Percentiles rank a stretch among this genome's conserved stretches.
These are phyloP conservation scores for Penicillium decumbens DNA, from an alignment of 2,329 filamentous ascomycete genomes.

Conservation along the genomic window DNA sequence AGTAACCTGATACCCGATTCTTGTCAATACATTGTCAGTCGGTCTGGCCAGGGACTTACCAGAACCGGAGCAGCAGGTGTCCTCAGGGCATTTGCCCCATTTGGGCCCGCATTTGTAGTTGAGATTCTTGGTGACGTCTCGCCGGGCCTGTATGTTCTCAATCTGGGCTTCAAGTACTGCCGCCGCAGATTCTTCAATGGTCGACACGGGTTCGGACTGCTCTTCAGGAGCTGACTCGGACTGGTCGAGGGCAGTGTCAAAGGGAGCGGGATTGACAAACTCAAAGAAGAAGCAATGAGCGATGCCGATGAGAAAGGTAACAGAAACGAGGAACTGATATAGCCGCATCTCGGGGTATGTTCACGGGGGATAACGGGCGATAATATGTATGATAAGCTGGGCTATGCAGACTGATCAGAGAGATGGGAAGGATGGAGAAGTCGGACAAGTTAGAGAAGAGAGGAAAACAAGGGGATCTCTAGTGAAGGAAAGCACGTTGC, in stretches of 20 bases:
- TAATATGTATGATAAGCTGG: constrained; percentile 25
- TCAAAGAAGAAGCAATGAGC: constrained; percentile 6
- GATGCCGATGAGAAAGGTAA: constrained; percentile 11
- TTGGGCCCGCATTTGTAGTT: constrained; percentile 35
- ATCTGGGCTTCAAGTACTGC: background rate
- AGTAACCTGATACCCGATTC: constrained; percentile 30
- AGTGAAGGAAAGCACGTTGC: background rate
- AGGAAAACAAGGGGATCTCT: background rate
- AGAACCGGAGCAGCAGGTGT: constrained; percentile 38
- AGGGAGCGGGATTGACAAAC: background rate
- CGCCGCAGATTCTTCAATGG: background rate
- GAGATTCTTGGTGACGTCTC: constrained; percentile 13
- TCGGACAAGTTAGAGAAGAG: constrained; percentile 4
- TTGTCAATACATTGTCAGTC: background rate
- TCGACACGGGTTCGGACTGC: background rate
- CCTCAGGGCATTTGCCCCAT: constrained; percentile 32
- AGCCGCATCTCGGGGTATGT: constrained; percentile 22
- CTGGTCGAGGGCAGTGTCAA: background rate
- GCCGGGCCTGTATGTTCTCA: constrained; percentile 7
- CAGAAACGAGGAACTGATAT: constrained; percentile 10
- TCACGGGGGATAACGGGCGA: constrained; percentile 5
- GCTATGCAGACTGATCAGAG: constrained; percentile 8
- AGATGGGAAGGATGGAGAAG: constrained; percentile 2
- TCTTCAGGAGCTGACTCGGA: background rate
- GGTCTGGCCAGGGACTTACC: constrained; percentile 24